Evolutionary conservation across 83 land plant species (phyloP).

Genomic region (Thuja plicata): DNA sequence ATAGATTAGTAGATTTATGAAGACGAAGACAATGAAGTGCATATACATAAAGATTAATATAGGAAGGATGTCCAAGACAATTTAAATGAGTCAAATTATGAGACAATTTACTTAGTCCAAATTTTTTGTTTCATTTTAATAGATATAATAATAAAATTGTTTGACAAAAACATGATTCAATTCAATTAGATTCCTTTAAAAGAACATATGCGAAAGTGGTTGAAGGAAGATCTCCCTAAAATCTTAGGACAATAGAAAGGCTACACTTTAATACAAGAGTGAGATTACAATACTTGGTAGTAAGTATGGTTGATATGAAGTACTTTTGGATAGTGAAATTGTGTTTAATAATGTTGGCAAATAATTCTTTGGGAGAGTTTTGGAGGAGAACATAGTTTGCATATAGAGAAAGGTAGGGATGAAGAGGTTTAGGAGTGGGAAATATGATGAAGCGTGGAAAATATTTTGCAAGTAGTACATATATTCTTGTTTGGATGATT

Average conservation of each 20-base stretch:
- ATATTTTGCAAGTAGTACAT: too few species aligned
- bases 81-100: too few species aligned
- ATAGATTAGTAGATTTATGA: too few species aligned
- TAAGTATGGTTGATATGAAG: conserved; percentile 71
- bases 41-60: too few species aligned
- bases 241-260: conserved; percentile 69
- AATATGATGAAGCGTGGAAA: too few species aligned
- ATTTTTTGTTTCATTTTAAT: conserved; percentile 28
- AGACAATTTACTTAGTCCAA: too few species aligned
- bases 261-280: conserved; percentile 80
- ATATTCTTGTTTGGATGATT: too few species aligned
- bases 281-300: conserved; percentile 83
- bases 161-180: conserved; percentile 57
- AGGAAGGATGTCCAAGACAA: too few species aligned
- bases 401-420: too few species aligned
- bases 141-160: conserved; percentile 59
- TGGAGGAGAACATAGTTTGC: too few species aligned
- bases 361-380: conserved; percentile 46
- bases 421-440: too few species aligned
- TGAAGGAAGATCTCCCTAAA: conserved; percentile 69
- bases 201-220: conserved; percentile 53
- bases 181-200: conserved; percentile 60
- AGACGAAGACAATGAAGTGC: neutral
- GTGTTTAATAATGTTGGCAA: conserved; percentile 35
- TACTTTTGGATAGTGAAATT: conserved; percentile 55